These are phyloP conservation scores for Apiospora koreana DNA, from an alignment of 2,329 filamentous ascomycete species.

Conservation along the genomic window DNA sequence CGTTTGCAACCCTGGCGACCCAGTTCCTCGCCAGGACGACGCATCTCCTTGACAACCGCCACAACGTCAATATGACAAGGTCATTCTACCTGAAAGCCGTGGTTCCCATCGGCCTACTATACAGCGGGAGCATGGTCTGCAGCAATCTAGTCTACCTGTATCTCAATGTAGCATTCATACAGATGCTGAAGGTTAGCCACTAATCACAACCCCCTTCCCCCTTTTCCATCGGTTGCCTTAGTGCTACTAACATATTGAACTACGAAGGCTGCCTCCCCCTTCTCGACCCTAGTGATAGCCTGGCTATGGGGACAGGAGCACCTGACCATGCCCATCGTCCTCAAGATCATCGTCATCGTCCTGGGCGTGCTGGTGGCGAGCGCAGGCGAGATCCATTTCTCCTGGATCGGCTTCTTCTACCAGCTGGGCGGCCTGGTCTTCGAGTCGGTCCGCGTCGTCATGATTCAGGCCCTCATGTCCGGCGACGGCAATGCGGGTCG, in stretches of 20 bases:
- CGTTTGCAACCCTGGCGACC: slow-evolving; percentile 66
- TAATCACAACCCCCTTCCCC: background rate
- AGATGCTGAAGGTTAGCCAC: slow-evolving; percentile 61
- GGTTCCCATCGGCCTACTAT: slow-evolving; percentile 66
- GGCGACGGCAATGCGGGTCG: slow-evolving; percentile 46
- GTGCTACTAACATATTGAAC: background rate
- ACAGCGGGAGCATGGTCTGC: slow-evolving; percentile 65
- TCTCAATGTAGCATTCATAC: slow-evolving; percentile 67
- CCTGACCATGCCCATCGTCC: slow-evolving; percentile 44
- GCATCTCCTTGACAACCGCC: slow-evolving; percentile 61
- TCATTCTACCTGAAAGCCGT: slow-evolving; percentile 63
- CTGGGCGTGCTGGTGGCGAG: slow-evolving; percentile 54
- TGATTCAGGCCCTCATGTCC: slow-evolving; percentile 82
- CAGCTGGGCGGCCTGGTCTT: slow-evolving; percentile 77
- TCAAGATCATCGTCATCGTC: slow-evolving; percentile 55
- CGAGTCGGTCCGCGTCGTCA: slow-evolving; percentile 78
- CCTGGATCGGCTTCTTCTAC: slow-evolving; percentile 64
- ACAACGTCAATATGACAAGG: slow-evolving; percentile 61
- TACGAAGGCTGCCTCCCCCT: slow-evolving; percentile 60
- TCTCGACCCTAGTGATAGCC: slow-evolving; percentile 65
- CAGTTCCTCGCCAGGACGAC: slow-evolving; percentile 67
- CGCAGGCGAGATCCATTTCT: slow-evolving; percentile 68
- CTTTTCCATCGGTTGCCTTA: background rate
- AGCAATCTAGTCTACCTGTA: slow-evolving; percentile 70
- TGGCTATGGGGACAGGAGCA: slow-evolving; percentile 59